Evolutionary conservation across 768 basidiomycete species (phyloP), one percentile per base, ranked within the genome.

Genomic region (Xerocomellus chrysenteron): DNA sequence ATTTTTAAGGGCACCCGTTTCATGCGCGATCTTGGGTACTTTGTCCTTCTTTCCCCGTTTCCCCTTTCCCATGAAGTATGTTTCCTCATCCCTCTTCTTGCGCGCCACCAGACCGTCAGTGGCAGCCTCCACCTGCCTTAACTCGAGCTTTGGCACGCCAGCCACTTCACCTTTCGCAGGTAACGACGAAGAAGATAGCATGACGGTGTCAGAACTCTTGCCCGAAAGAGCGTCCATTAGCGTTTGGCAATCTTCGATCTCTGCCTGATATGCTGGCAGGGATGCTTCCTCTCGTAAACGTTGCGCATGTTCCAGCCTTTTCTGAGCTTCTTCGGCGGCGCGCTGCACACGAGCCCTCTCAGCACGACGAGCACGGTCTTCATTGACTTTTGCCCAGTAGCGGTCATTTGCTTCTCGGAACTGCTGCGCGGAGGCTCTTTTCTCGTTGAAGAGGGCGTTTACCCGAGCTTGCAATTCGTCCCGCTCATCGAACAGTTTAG

Each of bases 211-310:
- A 40, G 75, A 75, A 43, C 75, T 73, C 72, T 87, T 90, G 24
- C 88, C 88, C 17, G 82, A 85, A 74, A 97, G 85, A 68, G 79
- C 85, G 71, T 94, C 89, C 68, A 96, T 87, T 61, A 97, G 84
- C 4, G 90, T 96, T 68, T 92, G 88, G 76, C 94, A 98, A 70
- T 98, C 97, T 76, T 98, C 93, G 65, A 99, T 94, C 70, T 98
- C 85, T 51, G 85, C 80, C 66, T 92, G 91, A 80, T 83, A 98
- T 0, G 97, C 97, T 28, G 97, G 95, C 24, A 80, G 67, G 56
- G 86, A 84, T 24, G 97, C 97, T 69, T 98, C 94, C 57, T 99
- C 97, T 50, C 90, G 85, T 46, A 98, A 71, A 39, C 85, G 87
- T 62, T 89, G 82, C 11, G 84, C 87, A 56, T 87, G 79, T 68